Evolutionary conservation across 2,329 filamentous ascomycete genomes (phyloP).

Genomic region (Neopestalotiopsis clavispora): DNA sequence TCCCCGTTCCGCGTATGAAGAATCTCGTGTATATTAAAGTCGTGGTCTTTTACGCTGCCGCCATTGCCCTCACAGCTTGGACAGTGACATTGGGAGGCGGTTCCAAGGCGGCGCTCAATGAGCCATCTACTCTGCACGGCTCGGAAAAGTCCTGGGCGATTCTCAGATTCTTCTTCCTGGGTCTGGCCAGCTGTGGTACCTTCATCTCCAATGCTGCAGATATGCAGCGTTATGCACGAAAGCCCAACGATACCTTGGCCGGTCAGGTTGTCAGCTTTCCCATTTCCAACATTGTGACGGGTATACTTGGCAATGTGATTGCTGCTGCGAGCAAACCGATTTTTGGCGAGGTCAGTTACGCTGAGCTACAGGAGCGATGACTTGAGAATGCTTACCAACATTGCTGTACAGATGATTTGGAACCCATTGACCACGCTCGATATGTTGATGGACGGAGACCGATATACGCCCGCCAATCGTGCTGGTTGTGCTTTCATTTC

Average conservation of each 20-base stretch:
- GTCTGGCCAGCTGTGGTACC: conserved; percentile 39
- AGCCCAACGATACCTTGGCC: conserved; percentile 44
- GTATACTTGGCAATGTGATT: conserved; percentile 45
- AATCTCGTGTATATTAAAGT: conserved; percentile 32
- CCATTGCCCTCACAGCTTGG: conserved; percentile 30
- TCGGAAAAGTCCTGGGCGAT: conserved; percentile 41
- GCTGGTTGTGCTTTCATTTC: conserved; percentile 46
- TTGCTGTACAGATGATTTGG: conserved; percentile 23
- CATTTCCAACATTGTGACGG: conserved; percentile 41
- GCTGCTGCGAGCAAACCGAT: conserved; percentile 33
- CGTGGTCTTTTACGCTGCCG: conserved; percentile 27
- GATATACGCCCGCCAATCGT: conserved; percentile 39
- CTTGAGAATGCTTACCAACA: not conserved
- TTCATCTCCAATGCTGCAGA: conserved; percentile 47
- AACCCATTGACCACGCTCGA: conserved; percentile 39
- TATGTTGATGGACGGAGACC: conserved; percentile 35
- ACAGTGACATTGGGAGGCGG: conserved; percentile 38
- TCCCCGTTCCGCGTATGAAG: conserved; percentile 12
- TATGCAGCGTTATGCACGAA: conserved; percentile 47
- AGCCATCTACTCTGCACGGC: conserved; percentile 36
- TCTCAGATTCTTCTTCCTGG: conserved; percentile 41
- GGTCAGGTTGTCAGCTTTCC: conserved; percentile 48
- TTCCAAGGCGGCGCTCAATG: conserved; percentile 30
- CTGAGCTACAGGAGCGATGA: not conserved
- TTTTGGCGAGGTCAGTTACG: conserved; percentile 19